These are phyloP conservation scores for Tolypocladium capitatum DNA, from an alignment of 2,329 filamentous ascomycete species.

Conservation along the genomic window DNA sequence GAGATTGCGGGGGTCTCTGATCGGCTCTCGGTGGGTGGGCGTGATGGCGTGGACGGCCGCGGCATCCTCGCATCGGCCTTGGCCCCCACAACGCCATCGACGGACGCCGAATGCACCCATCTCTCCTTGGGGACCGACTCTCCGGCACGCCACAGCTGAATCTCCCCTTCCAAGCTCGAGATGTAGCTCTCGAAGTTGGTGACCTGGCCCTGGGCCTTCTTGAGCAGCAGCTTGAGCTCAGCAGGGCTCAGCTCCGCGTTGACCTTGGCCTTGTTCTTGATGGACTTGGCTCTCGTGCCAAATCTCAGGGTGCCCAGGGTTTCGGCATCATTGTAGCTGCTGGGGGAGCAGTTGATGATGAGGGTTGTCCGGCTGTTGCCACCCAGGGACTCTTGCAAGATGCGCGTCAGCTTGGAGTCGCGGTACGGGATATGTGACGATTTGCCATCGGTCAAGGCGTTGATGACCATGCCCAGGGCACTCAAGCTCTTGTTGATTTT, in stretches of 20 bases:
- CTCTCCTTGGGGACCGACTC: constrained; percentile 78
- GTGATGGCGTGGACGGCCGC: constrained; percentile 39
- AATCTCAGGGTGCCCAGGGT: constrained; percentile 86
- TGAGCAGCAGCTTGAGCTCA: constrained; percentile 85
- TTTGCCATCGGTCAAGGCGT: constrained; percentile 91
- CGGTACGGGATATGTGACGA: constrained; percentile 91
- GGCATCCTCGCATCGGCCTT: constrained; percentile 30
- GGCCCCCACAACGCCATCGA: constrained; percentile 26
- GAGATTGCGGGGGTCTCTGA: constrained; percentile 53
- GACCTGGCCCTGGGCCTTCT: constrained; percentile 82
- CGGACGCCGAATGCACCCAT: constrained; percentile 60
- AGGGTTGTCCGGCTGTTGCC: constrained; percentile 97
- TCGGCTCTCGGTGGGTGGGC: constrained; percentile 41
- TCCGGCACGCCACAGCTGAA: constrained; percentile 76
- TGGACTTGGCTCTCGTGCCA: constrained; percentile 91
- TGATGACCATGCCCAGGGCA: constrained; percentile 98
- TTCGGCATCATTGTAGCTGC: constrained; percentile 94
- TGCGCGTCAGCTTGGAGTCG: constrained; percentile 95
- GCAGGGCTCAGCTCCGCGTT: constrained; percentile 94
- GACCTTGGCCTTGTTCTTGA: constrained; percentile 99
- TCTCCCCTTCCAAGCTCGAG: constrained; percentile 67
- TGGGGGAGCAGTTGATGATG: constrained; percentile 98
- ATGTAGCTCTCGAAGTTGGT: constrained; percentile 84
- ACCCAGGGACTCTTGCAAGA: constrained; percentile 90
- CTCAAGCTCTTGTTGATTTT: constrained; percentile 99